These are phyloP conservation scores for Cordyceps tenuipes DNA, from an alignment of 2,329 filamentous ascomycete species.

Conservation along the genomic window DNA sequence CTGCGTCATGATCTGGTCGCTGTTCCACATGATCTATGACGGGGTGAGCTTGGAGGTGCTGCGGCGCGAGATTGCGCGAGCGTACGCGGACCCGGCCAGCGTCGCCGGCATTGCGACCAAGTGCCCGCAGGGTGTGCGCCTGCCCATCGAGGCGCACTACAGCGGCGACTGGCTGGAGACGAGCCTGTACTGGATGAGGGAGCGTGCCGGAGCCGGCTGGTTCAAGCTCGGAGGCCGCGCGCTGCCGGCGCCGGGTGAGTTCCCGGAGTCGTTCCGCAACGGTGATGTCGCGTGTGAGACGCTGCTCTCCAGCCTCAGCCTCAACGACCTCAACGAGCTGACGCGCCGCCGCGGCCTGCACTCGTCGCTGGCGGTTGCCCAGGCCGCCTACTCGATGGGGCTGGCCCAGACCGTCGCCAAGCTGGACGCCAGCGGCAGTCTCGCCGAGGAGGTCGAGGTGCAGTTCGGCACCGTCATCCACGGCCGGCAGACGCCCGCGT, in stretches of 20 bases:
- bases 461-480: conserved; percentile 13
- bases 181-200: conserved; percentile 13
- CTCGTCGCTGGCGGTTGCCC: conserved; percentile 5
- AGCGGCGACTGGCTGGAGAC: conserved; percentile 13
- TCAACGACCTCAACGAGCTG: conserved; percentile 8
- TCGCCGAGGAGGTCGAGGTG: conserved; percentile 3
- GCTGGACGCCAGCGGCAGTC: background rate
- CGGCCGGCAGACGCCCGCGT: conserved; percentile 9
- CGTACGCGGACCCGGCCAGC: conserved; percentile 8
- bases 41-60: conserved; percentile 10
- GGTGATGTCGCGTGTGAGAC: conserved; percentile 9
- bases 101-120: background rate
- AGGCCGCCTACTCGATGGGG: conserved; percentile 13
- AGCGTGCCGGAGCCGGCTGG: background rate
- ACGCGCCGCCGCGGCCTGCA: conserved; percentile 6
- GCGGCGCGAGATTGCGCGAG: conserved; percentile 9
- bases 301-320: conserved; percentile 2
- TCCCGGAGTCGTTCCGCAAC: conserved; percentile 8
- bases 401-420: conserved; percentile 10
- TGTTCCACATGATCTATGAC: conserved; percentile 26
- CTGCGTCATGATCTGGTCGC: conserved; percentile 22
- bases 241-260: background rate
- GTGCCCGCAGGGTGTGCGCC: conserved; percentile 6
- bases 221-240: background rate
- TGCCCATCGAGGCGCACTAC: conserved; percentile 11